Evolutionary conservation across 805 yeast genomes (phyloP).

Genomic region (Candida succiphila): DNA sequence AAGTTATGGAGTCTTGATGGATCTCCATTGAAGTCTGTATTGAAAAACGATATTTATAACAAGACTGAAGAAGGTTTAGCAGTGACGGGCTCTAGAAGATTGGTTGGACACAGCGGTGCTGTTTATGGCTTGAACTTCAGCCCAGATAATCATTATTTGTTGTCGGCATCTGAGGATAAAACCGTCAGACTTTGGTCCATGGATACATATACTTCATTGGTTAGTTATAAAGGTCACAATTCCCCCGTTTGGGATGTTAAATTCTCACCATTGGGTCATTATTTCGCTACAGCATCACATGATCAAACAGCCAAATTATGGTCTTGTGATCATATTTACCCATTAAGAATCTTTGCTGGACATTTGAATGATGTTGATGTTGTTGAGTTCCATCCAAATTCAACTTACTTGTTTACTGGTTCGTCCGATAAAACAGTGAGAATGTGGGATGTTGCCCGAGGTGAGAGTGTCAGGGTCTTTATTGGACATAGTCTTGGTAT

Average conservation of each 20-base stretch:
- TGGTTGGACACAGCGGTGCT: conserved; percentile 91
- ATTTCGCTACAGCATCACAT: conserved; percentile 96
- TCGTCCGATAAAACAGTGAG: conserved; percentile 91
- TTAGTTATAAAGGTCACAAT: conserved; percentile 91
- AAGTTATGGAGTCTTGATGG: conserved; percentile 94
- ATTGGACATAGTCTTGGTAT: conserved; percentile 90
- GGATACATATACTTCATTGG: conserved; percentile 83
- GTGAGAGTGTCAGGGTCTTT: conserved; percentile 83
- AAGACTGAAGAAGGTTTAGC: conserved; percentile 21
- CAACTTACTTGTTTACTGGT: conserved; percentile 90
- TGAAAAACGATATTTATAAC: conserved; percentile 44
- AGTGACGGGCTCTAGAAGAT: conserved; percentile 29
- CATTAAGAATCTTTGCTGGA: conserved; percentile 93
- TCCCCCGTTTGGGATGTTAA: conserved; percentile 97
- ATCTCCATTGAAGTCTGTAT: conserved; percentile 57
- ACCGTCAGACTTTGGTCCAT: conserved; percentile 90
- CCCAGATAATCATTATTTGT: conserved; percentile 76
- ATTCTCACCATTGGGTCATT: conserved; percentile 92
- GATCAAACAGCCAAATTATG: conserved; percentile 96
- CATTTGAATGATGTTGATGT: conserved; percentile 95
- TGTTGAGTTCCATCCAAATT: conserved; percentile 92
- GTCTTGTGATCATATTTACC: conserved; percentile 97
- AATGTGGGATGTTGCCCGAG: conserved; percentile 95
- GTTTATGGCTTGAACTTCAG: conserved; percentile 86
- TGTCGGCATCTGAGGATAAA: conserved; percentile 85